A percentile compares a stretch with the other conserved stretches of the same genome.
Evolutionary conservation across 371 early-diverging fungal genomes (phyloP).

Genomic region (Caulochytrium protostelioides): DNA sequence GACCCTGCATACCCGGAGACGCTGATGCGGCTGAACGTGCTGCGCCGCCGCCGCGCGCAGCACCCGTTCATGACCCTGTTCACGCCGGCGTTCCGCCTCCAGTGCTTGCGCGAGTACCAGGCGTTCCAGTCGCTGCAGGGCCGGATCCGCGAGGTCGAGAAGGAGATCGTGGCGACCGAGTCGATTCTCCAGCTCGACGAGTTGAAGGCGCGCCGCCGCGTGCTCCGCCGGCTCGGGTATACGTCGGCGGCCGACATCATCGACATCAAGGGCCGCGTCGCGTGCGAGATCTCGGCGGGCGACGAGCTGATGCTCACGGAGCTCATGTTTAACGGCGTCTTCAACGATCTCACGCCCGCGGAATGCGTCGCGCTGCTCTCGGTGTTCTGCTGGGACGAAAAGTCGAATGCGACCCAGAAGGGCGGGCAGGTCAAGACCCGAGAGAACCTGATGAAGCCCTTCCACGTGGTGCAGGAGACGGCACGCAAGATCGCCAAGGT

Average conservation of each 20-base stretch:
- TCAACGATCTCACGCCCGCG: constrained; percentile 76
- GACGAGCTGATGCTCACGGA: constrained; percentile 97
- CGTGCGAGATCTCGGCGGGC: constrained; percentile 95
- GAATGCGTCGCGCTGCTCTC: constrained; percentile 79
- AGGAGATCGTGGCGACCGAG: constrained; percentile 49
- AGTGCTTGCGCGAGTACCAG: too few species aligned
- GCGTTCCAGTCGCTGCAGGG: too few species aligned
- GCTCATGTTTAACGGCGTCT: constrained; percentile 95
- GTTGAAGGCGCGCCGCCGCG: constrained; percentile 66
- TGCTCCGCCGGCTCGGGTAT: constrained; percentile 75
- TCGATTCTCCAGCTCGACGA: constrained; percentile 79
- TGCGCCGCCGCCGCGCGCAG: too few species aligned
- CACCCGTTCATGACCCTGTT: too few species aligned
- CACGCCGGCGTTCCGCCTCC: too few species aligned
- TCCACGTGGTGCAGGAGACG: constrained; percentile 62
- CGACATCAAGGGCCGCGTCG: constrained; percentile 94
- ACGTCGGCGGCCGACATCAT: constrained; percentile 62
- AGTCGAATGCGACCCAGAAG: constrained; percentile 5
- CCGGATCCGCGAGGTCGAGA: constrained; percentile 40
- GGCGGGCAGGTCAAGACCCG: constrained; percentile 5
- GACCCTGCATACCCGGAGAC: constrained; percentile 57
- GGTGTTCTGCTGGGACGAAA: constrained; percentile 88
- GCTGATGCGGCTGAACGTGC: too few species aligned
- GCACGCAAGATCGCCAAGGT: constrained; percentile 71
- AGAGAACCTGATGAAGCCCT: constrained; percentile 60